These are phyloP conservation scores for Haplosporangium gracile DNA, from an alignment of 192 early-diverging fungal species.

Conservation along the genomic window DNA sequence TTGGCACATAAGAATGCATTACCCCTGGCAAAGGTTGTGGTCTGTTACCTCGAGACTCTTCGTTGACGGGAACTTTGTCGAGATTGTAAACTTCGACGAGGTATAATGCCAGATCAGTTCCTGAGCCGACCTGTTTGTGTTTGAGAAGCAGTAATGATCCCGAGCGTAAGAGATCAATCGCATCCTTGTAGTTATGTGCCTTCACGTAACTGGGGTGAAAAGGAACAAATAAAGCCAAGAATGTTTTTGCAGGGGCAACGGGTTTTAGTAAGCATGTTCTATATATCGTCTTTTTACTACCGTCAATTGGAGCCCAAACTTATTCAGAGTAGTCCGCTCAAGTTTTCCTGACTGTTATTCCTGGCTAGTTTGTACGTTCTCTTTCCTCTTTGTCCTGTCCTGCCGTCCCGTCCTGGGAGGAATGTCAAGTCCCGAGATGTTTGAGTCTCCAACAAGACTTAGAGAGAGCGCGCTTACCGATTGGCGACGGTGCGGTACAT, in stretches of 20 bases:
- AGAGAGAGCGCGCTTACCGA: conserved; percentile 62
- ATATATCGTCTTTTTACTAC: too few species aligned
- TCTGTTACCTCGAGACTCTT: conserved; percentile 73
- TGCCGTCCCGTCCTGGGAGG: not conserved
- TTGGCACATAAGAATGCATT: not conserved
- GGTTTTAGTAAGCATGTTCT: too few species aligned
- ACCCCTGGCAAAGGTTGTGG: not conserved
- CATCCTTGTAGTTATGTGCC: conserved; percentile 82
- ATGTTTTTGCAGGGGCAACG: not conserved
- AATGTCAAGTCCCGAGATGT: not conserved
- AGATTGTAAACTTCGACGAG: conserved; percentile 87
- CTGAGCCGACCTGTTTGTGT: conserved; percentile 86
- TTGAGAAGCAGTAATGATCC: conserved; percentile 84
- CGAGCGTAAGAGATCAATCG: conserved; percentile 83
- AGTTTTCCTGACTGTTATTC: not conserved
- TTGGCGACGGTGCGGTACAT: conserved; percentile 95
- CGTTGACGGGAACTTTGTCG: conserved; percentile 75
- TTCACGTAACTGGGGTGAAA: conserved; percentile 80
- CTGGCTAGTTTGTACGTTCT: not conserved
- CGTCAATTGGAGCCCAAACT: not conserved
- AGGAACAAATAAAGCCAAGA: not conserved
- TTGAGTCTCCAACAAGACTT: too few species aligned
- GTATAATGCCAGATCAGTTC: conserved; percentile 84
- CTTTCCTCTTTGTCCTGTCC: not conserved
- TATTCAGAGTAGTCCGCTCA: not conserved